Conservation (phyloP, 805 yeast genomes). For the Lipomyces sp. region DNA sequence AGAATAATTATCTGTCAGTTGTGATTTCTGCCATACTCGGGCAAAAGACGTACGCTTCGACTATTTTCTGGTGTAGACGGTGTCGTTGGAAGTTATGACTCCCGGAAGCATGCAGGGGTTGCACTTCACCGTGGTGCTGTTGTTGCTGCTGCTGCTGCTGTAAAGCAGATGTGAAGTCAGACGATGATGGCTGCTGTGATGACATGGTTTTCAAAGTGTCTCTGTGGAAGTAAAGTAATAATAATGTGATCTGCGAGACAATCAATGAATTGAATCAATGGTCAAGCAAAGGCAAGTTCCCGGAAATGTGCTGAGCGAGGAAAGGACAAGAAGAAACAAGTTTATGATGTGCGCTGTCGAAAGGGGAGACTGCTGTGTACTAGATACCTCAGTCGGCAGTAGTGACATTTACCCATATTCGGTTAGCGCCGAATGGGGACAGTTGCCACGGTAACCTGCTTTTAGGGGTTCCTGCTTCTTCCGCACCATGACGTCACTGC, state of each 20-base stretch:
- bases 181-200: background rate
- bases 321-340: too few relatives aligned
- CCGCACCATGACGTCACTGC: too few relatives aligned
- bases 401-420: background rate
- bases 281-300: background rate
- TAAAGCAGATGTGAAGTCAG: background rate
- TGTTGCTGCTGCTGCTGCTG: background rate
- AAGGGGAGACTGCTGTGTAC: background rate
- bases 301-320: too few relatives aligned
- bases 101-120: constrained; percentile 20
- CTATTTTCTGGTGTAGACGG: constrained; percentile 30
- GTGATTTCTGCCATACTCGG: too few relatives aligned
- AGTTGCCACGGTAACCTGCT: background rate
- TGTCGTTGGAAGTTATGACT: constrained; percentile 26
- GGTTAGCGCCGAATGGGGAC: background rate
- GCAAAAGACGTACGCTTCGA: constrained; percentile 29
- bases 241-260: background rate
- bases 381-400: background rate
- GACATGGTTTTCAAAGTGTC: background rate
- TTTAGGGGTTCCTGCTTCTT: too few relatives aligned
- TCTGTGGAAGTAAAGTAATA: too few relatives aligned
- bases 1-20: background rate
- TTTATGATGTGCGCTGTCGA: too few relatives aligned
- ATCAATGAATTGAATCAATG: background rate
- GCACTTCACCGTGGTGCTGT: background rate